Conservation (phyloP, 352 stramenopile species). For the Pythium oligandrum region DNA sequence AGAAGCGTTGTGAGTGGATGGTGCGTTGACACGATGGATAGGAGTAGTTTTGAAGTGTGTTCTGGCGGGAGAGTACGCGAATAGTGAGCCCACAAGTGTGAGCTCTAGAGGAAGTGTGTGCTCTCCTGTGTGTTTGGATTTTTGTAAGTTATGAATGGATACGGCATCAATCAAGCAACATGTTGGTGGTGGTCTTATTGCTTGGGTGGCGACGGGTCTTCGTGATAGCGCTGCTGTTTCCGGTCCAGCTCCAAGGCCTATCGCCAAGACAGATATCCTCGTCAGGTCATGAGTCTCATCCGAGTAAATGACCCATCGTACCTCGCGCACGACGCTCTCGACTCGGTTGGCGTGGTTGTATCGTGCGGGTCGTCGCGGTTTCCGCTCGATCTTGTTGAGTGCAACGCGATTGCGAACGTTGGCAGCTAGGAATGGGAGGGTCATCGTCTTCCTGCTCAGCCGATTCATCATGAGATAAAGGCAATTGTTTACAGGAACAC, state of each 20-base stretch:
- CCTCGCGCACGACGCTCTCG: conserved; percentile 66
- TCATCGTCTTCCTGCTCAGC: conserved; percentile 51
- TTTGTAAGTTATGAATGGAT: too few species aligned
- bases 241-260: conserved; percentile 73
- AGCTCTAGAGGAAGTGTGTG: too few species aligned
- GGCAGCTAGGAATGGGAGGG: conserved; percentile 63
- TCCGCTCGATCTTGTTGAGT: conserved; percentile 66
- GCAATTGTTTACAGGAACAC: too few species aligned
- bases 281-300: neutral
- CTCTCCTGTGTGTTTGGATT: too few species aligned
- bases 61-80: too few species aligned
- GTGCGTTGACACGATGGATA: too few species aligned
- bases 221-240: conserved; percentile 30
- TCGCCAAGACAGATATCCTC: neutral
- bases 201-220: conserved; percentile 19
- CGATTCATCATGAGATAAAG: too few species aligned
- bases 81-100: too few species aligned
- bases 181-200: too few species aligned
- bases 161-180: too few species aligned
- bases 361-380: conserved; percentile 43
- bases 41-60: too few species aligned
- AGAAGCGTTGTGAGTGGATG: conserved; percentile 7
- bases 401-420: conserved; percentile 61
- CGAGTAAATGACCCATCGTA: conserved; percentile 12
- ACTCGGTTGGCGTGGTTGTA: conserved; percentile 45